These are phyloP conservation scores for Carex myosuroides DNA, from an alignment of 176 grass and related monocot genomes.

Conservation along the genomic window DNA sequence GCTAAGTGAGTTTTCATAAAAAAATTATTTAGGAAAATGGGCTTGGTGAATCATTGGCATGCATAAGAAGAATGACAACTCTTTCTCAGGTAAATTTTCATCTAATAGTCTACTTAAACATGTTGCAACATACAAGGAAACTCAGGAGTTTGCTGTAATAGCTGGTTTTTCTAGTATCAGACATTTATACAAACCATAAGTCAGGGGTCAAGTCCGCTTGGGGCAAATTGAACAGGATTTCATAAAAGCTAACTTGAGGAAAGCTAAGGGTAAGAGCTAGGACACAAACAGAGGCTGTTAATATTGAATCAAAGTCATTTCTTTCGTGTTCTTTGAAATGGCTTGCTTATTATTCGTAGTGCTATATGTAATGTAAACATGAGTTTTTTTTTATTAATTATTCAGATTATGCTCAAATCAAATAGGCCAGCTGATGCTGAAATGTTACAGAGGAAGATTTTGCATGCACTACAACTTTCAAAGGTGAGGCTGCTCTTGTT, in stretches of 20 bases:
- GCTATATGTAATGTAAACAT: not conserved
- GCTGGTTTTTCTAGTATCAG: not conserved
- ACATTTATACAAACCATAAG: not conserved
- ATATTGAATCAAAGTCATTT: not conserved
- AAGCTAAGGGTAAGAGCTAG: too few species aligned
- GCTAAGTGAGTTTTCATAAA: not conserved
- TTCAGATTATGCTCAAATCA: slow-evolving; percentile 61
- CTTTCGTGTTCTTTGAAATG: not conserved
- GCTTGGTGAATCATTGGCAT: slow-evolving; percentile 53
- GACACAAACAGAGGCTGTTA: too few species aligned
- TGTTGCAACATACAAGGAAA: not conserved
- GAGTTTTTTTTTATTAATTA: not conserved
- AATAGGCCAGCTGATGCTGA: slow-evolving; percentile 64
- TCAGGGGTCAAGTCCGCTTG: too few species aligned
- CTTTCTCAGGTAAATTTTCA: slow-evolving; percentile 43
- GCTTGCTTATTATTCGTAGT: not conserved
- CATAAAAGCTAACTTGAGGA: too few species aligned
- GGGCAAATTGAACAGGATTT: too few species aligned
- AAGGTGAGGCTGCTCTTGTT: slow-evolving; percentile 30
- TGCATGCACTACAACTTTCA: slow-evolving; percentile 68
- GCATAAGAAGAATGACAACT: slow-evolving; percentile 58
- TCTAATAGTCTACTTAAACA: not conserved
- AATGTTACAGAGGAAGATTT: slow-evolving; percentile 87
- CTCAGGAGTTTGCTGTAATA: not conserved
- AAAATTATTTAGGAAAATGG: slow-evolving; percentile 64